Percentiles rank a stretch among this genome's conserved stretches.
These are phyloP conservation scores for Russula dissimulans DNA, from an alignment of 768 basidiomycete genomes.

Conservation along the genomic window DNA sequence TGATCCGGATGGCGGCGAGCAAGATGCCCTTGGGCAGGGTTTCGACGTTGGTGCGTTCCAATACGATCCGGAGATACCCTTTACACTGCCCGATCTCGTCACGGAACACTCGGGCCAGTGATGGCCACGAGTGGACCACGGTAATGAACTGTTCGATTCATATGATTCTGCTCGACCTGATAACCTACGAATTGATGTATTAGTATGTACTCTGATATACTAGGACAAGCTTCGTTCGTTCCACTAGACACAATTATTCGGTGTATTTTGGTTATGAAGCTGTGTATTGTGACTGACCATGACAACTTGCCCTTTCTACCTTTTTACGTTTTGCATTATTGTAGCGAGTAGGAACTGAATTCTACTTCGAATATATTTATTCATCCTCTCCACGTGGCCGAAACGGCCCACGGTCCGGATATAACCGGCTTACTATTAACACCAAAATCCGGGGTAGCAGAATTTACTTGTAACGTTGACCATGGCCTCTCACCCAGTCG, in stretches of 20 bases:
- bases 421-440: no score
- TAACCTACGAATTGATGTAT: slow-evolving; percentile 10
- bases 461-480: background rate
- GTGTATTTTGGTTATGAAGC: slow-evolving; percentile 1
- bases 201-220: slow-evolving; percentile 6
- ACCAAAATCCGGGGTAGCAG: no score
- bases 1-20: slow-evolving; percentile 38
- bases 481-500: slow-evolving; percentile 60
- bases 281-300: background rate
- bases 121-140: background rate
- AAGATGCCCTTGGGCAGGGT: slow-evolving; percentile 42
- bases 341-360: background rate
- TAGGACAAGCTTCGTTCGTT: slow-evolving; percentile 5
- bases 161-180: slow-evolving; percentile 2
- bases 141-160: background rate
- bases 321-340: background rate
- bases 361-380: background rate
- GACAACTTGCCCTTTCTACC: background rate
- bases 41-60: slow-evolving; percentile 71
- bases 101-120: slow-evolving; percentile 2
- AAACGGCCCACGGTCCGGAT: no score
- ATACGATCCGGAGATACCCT: slow-evolving; percentile 69
- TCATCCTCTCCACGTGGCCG: no score
- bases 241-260: slow-evolving; percentile 10
- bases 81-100: slow-evolving; percentile 38